Evolutionary conservation across 805 yeast species (phyloP), one percentile per base, ranked within the genome.

Genomic region (Saccharomyces paradoxus): DNA sequence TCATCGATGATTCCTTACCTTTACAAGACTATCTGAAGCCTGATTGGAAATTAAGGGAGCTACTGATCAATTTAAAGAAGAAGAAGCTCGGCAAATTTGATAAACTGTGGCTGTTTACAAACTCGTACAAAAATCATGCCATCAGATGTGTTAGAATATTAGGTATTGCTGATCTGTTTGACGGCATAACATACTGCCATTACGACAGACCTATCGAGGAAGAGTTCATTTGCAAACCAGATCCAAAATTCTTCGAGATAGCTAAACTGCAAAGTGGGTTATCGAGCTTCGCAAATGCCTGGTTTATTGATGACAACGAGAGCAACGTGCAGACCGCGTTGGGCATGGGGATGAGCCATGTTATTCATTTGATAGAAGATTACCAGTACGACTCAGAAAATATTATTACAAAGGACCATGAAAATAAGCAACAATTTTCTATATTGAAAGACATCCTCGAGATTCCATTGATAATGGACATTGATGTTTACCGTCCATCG

Each of bases 121-220:
- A 92, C 68, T 98, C 99, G 1, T 92, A 92, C 73, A 84, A 85
- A 66, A 89, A 82, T 64, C 99, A 92, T 71, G 99, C 92, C 0
- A 63, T 83, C 48, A 77, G 97, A 50, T 96, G 89, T 30, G 77
- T 90, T 21, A 78, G 83, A 47, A 75, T 92, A 50, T 74, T 92
- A 50, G 97, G 97, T 1, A 69, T 92, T 29, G 97, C 92, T n/a
- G 97, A 91, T 67, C 67, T 89, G 53, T 91, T 94, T 67, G 98
- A 92, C 60, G 99, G 99, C 0, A 78, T 94, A 60, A 89, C 97
- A 1, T 92, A 75, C 71, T 94, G 99, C 72, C 96, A 94, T 72
- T 94, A 94, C 67, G 60, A 37, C 8, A 37, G 24, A 17, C 63
- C 10, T 71, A 80, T 50, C 63, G 44, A 37, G 22, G 80, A 79